Base-by-base conservation (phyloP, 768 basidiomycete species). In the Rhizopogon rudus region DNA sequence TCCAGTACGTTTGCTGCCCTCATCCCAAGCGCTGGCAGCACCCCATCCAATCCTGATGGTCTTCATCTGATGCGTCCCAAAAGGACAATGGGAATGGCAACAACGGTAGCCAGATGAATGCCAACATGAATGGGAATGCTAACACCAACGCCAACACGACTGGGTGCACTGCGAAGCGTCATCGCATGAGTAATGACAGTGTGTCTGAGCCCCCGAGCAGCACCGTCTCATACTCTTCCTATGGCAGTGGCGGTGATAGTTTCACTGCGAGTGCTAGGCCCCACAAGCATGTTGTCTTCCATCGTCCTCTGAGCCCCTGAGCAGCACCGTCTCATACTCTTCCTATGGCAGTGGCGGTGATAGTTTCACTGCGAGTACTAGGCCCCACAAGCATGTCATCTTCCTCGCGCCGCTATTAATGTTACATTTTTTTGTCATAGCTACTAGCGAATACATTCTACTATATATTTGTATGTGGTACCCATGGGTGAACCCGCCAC, bases 101-200 rank as follows among this genome's bases (percentile, higher is more conserved):
- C 12, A 58, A 52, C 40, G 57, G 45, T 6, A 62, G 59, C 28
- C 64, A 63, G 56, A 53, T 76, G 12, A 33, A 14, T 7, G 13
- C 13, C 13, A 33, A 12, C 17, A 2, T 10, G 1, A 31, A 10
- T 1, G 3, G 12, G 6, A 33, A 20, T 13, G 45, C n/a, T 6
- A 33, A 31, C n/a, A n/a, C 13, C 3, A 48, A 33, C 6, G 9
- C 17, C 1, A 5, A 6, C 5, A 14, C 6, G 3, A 20, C 17
- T 14, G 45, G 45, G 1, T 75, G 88, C 35, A 76, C 74, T 33
- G 80, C 69, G 59, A 92, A 91, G 69, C 81, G 87, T 4, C 76
- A 88, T 12, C 73, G 88, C 52, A 85, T 90, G 88, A 88, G 87
- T 73, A 75, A 77, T 0, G 75, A 72, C 54, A 77, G 77, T 13